Conservation (phyloP, 2,329 filamentous ascomycete species). For the Karstenula rhodostoma region DNA sequence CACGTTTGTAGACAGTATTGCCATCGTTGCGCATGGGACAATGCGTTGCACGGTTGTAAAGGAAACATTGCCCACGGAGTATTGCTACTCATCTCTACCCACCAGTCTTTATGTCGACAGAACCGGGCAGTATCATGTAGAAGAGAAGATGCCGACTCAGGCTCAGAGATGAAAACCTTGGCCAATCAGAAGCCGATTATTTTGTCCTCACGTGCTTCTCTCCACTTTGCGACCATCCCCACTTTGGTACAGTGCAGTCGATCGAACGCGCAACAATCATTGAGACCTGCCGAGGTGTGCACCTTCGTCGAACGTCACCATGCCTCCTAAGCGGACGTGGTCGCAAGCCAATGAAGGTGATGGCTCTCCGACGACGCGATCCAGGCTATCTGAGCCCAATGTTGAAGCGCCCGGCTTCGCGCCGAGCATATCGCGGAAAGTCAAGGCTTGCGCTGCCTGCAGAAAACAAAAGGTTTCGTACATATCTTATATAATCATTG, state of each 20-base stretch:
- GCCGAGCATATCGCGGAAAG: conserved; percentile 42
- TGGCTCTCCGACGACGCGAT: conserved; percentile 18
- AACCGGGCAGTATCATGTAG: neutral
- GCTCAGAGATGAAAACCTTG: too few species aligned
- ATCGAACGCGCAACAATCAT: conserved; percentile 8
- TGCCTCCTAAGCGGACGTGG: conserved; percentile 32
- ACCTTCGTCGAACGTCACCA: conserved; percentile 19
- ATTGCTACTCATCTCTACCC: too few species aligned
- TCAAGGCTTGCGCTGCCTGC: conserved; percentile 61
- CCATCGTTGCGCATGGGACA: too few species aligned
- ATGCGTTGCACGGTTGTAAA: too few species aligned
- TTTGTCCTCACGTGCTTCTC: conserved; percentile 2
- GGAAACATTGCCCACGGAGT: too few species aligned
- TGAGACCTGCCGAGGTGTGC: conserved; percentile 4
- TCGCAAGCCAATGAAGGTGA: conserved; percentile 28
- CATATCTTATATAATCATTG: neutral
- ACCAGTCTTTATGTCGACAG: too few species aligned
- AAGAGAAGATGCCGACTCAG: too few species aligned
- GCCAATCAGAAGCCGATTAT: neutral
- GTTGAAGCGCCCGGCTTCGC: conserved; percentile 13
- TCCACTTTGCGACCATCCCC: conserved; percentile 3
- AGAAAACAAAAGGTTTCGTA: conserved; percentile 58
- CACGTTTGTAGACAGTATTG: too few species aligned
- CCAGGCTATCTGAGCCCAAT: conserved; percentile 18
- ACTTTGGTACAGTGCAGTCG: neutral